phyloP scores from a whole-genome alignment of 257 asterid species.

The Asclepias syriaca region DNA sequence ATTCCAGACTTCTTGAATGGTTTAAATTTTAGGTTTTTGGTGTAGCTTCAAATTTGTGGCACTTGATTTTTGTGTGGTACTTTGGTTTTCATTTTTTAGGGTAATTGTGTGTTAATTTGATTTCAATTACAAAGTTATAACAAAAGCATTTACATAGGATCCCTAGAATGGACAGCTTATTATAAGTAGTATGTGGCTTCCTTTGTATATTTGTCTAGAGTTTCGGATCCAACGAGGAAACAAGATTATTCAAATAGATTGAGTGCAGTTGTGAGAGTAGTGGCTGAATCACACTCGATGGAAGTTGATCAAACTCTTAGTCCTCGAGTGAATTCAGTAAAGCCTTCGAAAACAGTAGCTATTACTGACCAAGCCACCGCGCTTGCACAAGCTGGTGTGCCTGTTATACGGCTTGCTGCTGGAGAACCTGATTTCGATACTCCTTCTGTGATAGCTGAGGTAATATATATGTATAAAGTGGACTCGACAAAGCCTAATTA shows the following conservation, averaged over 20 bases:
- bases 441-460: slow-evolving; percentile 82
- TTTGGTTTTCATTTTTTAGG: too few species aligned
- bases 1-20: not conserved
- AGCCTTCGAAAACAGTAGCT: slow-evolving; percentile 89
- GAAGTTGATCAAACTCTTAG: slow-evolving; percentile 73
- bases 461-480: slow-evolving; percentile 12
- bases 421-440: slow-evolving; percentile 99
- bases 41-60: not conserved
- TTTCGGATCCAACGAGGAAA: slow-evolving; percentile 24
- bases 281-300: slow-evolving; percentile 28
- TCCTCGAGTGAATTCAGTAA: slow-evolving; percentile 84
- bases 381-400: slow-evolving; percentile 90
- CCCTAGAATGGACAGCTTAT: not conserved
- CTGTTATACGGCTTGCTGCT: slow-evolving; percentile 86
- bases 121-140: not conserved
- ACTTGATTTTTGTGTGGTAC: not conserved
- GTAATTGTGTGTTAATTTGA: not conserved
- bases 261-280: slow-evolving; percentile 38
- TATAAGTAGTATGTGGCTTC: slow-evolving; percentile 7
- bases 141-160: not conserved
- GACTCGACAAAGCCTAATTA: not conserved
- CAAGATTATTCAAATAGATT: slow-evolving; percentile 25
- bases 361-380: slow-evolving; percentile 94
- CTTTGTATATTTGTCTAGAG: slow-evolving; percentile 30
- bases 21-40: not conserved